Evolutionary conservation across 768 basidiomycete species (phyloP).

Genomic region (Chalciporus piperatus): DNA sequence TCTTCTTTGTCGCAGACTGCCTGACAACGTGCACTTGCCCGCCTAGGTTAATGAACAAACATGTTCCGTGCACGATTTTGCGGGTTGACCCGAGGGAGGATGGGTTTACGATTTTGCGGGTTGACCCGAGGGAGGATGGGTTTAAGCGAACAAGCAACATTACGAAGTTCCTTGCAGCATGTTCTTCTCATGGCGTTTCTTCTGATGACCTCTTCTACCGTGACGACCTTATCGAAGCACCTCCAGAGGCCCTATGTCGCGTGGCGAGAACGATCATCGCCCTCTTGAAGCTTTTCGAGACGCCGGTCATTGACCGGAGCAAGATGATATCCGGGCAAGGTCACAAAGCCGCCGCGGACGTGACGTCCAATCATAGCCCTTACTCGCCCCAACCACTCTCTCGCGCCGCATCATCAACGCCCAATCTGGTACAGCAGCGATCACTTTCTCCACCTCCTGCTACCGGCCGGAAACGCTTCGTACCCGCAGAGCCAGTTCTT

Average conservation of each 20-base stretch:
- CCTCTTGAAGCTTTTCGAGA: conserved; percentile 60
- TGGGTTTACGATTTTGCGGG: conserved; percentile 56
- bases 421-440: conserved; percentile 46
- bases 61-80: conserved; percentile 57
- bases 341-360: conserved; percentile 24
- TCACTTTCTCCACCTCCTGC: conserved; percentile 37
- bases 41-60: conserved; percentile 73
- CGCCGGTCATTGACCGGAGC: conserved; percentile 42
- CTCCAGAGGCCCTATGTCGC: conserved; percentile 59
- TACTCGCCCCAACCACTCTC: conserved; percentile 31
- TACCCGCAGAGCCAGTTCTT: conserved; percentile 45
- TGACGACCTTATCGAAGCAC: conserved; percentile 64
- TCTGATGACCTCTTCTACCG: conserved; percentile 63
- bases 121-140: conserved; percentile 67
- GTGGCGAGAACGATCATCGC: conserved; percentile 75
- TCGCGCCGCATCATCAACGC: conserved; percentile 57
- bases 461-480: conserved; percentile 44
- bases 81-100: conserved; percentile 67
- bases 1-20: conserved; percentile 6
- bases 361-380: conserved; percentile 36
- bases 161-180: conserved; percentile 75
- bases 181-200: conserved; percentile 61
- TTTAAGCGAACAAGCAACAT: conserved; percentile 66
- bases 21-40: conserved; percentile 4
- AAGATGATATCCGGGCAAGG: conserved; percentile 46